Base-by-base conservation (phyloP, 2,329 filamentous ascomycete genomes). In the Leptographium lundbergii region DNA sequence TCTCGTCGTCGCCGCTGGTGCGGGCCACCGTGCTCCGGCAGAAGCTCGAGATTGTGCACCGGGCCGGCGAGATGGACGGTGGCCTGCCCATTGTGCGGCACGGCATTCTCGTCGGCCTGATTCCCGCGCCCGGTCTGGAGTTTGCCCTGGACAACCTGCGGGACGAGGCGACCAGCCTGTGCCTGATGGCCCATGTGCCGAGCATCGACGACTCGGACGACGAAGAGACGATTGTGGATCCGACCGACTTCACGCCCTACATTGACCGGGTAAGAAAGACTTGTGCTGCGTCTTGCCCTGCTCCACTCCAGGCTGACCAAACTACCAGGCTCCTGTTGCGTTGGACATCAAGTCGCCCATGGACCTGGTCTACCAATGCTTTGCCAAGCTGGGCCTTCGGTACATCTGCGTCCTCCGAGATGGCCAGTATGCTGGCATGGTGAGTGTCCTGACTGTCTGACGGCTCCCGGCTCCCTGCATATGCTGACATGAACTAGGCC, bases 331-430 rank as follows among this genome's bases (percentile, higher is more conserved):
- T 2, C 94, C 94, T 0, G 81, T 99, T 17, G 82, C 91, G 14
- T 76, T 99, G 27, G 94, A 99, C 67, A 88, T 95, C 34, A 83
- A 86, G 65, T 94, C 88, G 0, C 89, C 94, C 0, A 91, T 97
- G 82, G 91, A 97, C 69, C 75, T 99, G 47, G 94, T 96, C 4
- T 96, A 96, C 67, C 94, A 99, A 69, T 92, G 91, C 67, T 99
- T 97, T 70, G 88, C 89, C 56, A 99, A 99, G 73, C 77, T 99
- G 10, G 94, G 94, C 1, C 73, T 99, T 64, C 80, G 94, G 62
- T 97, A 96, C 71, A 87, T 99, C 56, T 97, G 94, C 69, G 91
- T 96, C 5, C 75, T 94, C 29, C 82, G 81, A 59, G 85, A 96
- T 64, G 94, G 94, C 27, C 84, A 83, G 62, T 99, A 89, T 72